Evolutionary conservation across 306 rosid genomes (phyloP).

Genomic region (Quercus berberidifolia): DNA sequence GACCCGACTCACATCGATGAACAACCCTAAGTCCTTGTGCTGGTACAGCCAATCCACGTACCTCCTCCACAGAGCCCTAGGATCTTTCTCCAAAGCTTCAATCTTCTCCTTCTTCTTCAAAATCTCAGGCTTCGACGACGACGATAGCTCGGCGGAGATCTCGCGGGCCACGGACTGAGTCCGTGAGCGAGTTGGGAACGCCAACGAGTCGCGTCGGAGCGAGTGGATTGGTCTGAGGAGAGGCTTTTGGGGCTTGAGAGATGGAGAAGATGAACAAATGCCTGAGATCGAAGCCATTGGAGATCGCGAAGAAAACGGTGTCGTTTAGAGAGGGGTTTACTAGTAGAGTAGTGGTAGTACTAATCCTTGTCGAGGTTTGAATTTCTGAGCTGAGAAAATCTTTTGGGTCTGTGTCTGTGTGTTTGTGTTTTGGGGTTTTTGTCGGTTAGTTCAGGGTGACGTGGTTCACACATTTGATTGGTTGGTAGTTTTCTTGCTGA

Average conservation of each 20-base stretch:
- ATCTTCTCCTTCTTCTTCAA: constrained; percentile 1
- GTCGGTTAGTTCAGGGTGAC: constrained; percentile 19
- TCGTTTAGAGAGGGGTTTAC: too few relatives aligned
- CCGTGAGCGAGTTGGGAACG: constrained; percentile 33
- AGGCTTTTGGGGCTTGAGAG: constrained; percentile 44
- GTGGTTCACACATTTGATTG: constrained; percentile 32
- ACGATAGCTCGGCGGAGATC: constrained; percentile 41
- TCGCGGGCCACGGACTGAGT: constrained; percentile 66
- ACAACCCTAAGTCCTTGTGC: constrained; percentile 79
- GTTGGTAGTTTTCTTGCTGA: background rate
- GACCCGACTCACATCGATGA: constrained; percentile 86
- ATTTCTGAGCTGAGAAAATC: background rate
- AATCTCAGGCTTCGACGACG: too few relatives aligned
- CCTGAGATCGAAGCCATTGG: constrained; percentile 81
- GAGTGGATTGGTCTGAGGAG: constrained; percentile 12
- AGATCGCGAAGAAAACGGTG: background rate
- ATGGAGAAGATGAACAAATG: constrained; percentile 61
- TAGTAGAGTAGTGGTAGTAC: background rate
- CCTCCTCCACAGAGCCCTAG: constrained; percentile 65
- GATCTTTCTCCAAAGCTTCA: constrained; percentile 65
- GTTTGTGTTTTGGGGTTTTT: background rate
- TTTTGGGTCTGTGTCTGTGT: background rate
- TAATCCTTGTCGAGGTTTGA: background rate
- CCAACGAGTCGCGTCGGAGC: constrained; percentile 23
- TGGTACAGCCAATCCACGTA: constrained; percentile 90